Conservation (phyloP, 257 asterid genomes). For the Haberlea rhodopensis region DNA sequence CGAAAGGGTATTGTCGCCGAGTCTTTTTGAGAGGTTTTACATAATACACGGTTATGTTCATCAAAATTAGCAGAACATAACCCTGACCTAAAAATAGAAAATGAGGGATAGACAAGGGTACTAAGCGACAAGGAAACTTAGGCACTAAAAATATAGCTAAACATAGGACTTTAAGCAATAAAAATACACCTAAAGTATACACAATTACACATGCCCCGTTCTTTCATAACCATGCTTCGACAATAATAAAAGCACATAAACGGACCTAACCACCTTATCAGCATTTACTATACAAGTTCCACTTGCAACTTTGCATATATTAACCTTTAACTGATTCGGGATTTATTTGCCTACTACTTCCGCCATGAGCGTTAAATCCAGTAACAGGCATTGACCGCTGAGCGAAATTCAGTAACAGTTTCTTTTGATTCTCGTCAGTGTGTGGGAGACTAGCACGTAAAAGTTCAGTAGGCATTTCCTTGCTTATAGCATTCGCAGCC, state of each 20-base stretch:
- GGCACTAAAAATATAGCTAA: neutral
- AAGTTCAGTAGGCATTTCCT: constrained; percentile 93
- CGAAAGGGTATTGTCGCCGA: neutral
- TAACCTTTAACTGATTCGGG: constrained; percentile 72
- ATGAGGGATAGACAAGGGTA: neutral
- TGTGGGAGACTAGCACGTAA: constrained; percentile 87
- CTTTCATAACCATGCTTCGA: neutral
- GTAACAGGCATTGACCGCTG: constrained; percentile 78
- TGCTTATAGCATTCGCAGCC: constrained; percentile 74
- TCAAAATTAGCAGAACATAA: neutral
- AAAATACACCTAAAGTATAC: neutral
- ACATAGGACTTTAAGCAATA: neutral
- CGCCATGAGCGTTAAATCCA: constrained; percentile 60
- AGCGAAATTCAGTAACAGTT: constrained; percentile 61
- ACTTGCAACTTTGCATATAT: neutral
- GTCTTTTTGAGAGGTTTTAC: neutral
- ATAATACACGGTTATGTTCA: neutral
- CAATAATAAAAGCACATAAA: constrained; percentile 1
- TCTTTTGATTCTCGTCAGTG: constrained; percentile 77
- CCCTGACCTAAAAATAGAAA: neutral
- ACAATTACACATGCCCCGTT: too few species aligned
- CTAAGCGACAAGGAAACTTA: neutral
- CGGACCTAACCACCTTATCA: neutral
- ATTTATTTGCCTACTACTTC: constrained; percentile 62
- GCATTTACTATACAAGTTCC: constrained; percentile 4